Percentiles rank a stretch among this genome's conserved stretches.
Evolutionary conservation across 2,329 filamentous ascomycete species (phyloP).

Genomic region (Dactylonectria estremocensis): DNA sequence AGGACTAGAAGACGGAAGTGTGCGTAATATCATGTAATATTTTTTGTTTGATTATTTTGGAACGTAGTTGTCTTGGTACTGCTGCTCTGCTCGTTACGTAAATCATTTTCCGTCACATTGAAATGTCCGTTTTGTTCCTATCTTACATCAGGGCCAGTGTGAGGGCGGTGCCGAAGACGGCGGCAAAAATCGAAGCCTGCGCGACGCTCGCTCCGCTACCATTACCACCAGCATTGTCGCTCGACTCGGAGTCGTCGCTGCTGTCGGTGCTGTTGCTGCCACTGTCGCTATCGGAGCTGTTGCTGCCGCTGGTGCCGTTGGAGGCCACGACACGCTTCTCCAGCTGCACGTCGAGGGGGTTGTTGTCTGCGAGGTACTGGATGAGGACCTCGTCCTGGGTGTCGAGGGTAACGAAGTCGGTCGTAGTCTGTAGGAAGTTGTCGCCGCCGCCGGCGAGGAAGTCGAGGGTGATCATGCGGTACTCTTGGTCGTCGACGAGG

Average conservation of each 20-base stretch:
- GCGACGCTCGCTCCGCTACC: slow-evolving; percentile 29
- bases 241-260: slow-evolving; percentile 19
- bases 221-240: not conserved
- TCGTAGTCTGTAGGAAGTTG: slow-evolving; percentile 66
- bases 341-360: slow-evolving; percentile 65
- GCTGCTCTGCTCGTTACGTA: not conserved
- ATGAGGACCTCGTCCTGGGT: slow-evolving; percentile 69
- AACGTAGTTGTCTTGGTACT: not conserved
- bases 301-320: slow-evolving; percentile 14
- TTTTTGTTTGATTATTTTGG: not conserved
- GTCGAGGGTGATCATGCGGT: slow-evolving; percentile 74
- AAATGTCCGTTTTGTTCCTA: not conserved
- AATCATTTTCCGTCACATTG: not conserved
- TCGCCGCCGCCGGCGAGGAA: slow-evolving; percentile 76
- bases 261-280: not conserved
- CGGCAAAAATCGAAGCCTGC: slow-evolving; percentile 29
- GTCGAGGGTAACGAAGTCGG: slow-evolving; percentile 63
- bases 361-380: slow-evolving; percentile 64
- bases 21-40: not conserved
- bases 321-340: slow-evolving; percentile 57
- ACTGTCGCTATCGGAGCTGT: not conserved
- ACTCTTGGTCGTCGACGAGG: slow-evolving; percentile 63
- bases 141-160: slow-evolving; percentile 40
- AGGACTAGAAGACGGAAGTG: not conserved
- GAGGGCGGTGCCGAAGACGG: slow-evolving; percentile 31